These are phyloP conservation scores for Chaetomium tenue DNA, from an alignment of 495 filamentous ascomycete species.

Conservation along the genomic window DNA sequence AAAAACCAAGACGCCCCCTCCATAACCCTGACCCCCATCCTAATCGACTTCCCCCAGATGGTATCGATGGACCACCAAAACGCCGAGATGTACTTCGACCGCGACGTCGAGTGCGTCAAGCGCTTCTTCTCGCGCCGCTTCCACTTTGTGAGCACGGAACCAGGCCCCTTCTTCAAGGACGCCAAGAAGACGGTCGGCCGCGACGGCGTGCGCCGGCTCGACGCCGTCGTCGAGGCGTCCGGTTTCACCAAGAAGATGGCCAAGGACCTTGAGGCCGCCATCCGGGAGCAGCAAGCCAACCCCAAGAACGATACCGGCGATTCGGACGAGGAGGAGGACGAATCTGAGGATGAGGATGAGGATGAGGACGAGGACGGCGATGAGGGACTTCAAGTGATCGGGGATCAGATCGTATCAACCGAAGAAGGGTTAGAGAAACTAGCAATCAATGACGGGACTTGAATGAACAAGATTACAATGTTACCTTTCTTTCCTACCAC, in stretches of 20 bases:
- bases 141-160: constrained; percentile 76
- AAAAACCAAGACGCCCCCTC: not conserved
- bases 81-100: constrained; percentile 92
- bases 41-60: constrained; percentile 99
- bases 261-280: constrained; percentile 86
- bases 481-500: not conserved
- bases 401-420: not conserved
- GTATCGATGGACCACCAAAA: constrained; percentile 92
- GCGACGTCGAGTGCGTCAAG: constrained; percentile 92
- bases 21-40: constrained; percentile 59
- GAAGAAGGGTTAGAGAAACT: constrained; percentile 29
- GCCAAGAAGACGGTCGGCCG: constrained; percentile 71
- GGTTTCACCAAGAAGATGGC: constrained; percentile 96
- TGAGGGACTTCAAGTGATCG: constrained; percentile 28
- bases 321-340: constrained; percentile 38
- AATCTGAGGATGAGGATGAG: constrained; percentile 58
- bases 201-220: constrained; percentile 65
- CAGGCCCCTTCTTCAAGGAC: constrained; percentile 80
- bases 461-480: constrained; percentile 9
- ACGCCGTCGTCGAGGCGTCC: constrained; percentile 86
- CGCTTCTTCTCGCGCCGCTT: constrained; percentile 86
- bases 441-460: constrained; percentile 28
- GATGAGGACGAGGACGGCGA: constrained; percentile 29
- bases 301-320: constrained; percentile 28
- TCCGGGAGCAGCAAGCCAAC: constrained; percentile 58